phyloP scores from a whole-genome alignment of 73 alveolate species.

The Paramecium caudatum region DNA sequence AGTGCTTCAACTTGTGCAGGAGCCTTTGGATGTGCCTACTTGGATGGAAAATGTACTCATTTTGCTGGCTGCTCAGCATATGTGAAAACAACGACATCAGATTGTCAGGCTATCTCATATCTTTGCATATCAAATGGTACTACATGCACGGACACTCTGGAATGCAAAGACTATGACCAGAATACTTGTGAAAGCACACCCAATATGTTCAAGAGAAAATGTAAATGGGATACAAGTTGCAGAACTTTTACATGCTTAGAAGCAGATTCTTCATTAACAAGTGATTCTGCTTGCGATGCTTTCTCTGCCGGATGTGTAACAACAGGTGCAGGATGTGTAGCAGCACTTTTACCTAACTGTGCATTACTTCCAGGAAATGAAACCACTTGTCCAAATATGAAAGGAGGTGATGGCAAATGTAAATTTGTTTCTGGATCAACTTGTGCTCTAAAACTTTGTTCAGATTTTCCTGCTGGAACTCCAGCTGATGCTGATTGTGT shows the following conservation, averaged over 20 bases:
- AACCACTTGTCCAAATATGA: background rate
- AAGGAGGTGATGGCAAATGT: constrained; percentile 51
- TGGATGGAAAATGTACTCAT: background rate
- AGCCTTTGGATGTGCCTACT: constrained; percentile 28
- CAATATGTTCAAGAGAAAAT: background rate
- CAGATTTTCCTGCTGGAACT: background rate
- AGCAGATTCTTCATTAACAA: background rate
- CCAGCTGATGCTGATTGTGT: background rate
- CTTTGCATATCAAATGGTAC: background rate
- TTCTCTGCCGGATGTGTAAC: background rate
- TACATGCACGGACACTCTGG: background rate
- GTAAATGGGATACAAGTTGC: constrained; percentile 11
- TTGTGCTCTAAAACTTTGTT: background rate
- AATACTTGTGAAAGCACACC: background rate
- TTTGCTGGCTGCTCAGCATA: constrained; percentile 2
- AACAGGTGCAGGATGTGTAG: constrained; percentile 7
- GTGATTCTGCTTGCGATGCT: background rate
- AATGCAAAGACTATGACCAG: background rate
- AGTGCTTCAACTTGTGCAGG: background rate
- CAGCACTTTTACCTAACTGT: background rate
- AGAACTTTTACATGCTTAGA: background rate
- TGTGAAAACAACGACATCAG: background rate
- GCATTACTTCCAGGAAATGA: background rate
- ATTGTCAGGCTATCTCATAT: background rate
- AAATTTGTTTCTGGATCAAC: background rate